Base-by-base conservation (phyloP, 2,329 filamentous ascomycete genomes). In the Ophiostoma tasmaniense region DNA sequence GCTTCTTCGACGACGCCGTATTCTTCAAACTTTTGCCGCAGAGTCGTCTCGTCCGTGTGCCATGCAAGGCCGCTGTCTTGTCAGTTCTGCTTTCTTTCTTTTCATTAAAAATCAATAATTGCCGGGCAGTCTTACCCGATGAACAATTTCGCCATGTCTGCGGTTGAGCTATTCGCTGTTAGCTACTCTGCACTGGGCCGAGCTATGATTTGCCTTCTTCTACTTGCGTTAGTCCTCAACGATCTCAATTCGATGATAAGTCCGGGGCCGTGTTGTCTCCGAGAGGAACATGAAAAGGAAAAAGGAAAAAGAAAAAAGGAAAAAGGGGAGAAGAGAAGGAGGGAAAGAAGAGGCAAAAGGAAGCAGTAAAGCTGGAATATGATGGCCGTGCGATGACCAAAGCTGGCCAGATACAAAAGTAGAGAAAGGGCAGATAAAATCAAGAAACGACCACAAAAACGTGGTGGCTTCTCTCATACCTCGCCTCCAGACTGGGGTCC, bases 1-100 rank as follows among this genome's bases (percentile, higher is more conserved):
- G 95, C 95, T 87, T 99, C 94, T 79, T 97, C 93, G 74, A 99
- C 90, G 59, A 84, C 83, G 71, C 94, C 94, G 77, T 92, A 97
- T 79, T 95, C 90, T 79, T 94, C 90, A 79, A 99, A 99, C 81
- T 97, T 97, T 77, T 90, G 83, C 77, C 91, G 90, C 73, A 99
- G 84, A 74, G 91, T 93, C 62, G 82, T 81, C 81, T 98, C 94
- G 80, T 96, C 93, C 73, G 95, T 99, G 83, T 97, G 93, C 95
- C 95, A 99, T 76, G 95, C 92, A 75, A 99, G 92, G 85, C 95
- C 95, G 77, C 94, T 97, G 69, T 4, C 3, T 61, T 1, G 30
- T 25, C 28, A 33, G 17, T 45, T 45, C n/a, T 17, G 4, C 20
- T n/a, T 45, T 20, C 17, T 42, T 20, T 45, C 42, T 45, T 45